Conservation (phyloP, 1,139 yeast genomes). For the Magnusiomyces magnusii region DNA sequence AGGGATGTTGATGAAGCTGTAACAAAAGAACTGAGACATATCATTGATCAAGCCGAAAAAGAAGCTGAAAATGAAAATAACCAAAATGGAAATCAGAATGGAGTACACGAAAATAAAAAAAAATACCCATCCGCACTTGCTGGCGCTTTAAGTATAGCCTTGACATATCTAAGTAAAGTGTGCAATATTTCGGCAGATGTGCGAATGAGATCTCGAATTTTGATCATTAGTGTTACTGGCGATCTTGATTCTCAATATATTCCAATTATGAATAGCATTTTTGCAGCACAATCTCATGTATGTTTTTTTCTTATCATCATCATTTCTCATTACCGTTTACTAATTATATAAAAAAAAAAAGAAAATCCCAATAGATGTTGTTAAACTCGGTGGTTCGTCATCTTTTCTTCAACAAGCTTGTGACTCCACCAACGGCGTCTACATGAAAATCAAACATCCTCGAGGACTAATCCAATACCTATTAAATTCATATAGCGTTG, state of each 20-base stretch:
- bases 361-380: constrained; percentile 81
- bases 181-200: constrained; percentile 22
- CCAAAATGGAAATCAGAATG: constrained; percentile 6
- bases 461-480: constrained; percentile 72
- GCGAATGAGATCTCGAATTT: constrained; percentile 57
- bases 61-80: background rate
- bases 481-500: constrained; percentile 59
- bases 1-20: constrained; percentile 73
- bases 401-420: constrained; percentile 93
- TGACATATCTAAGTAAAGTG: constrained; percentile 70
- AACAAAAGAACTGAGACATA: constrained; percentile 48
- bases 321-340: background rate
- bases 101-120: constrained; percentile 21
- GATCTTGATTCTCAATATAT: constrained; percentile 79
- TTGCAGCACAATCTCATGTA: constrained; percentile 85
- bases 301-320: constrained; percentile 3
- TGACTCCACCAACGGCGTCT: constrained; percentile 91
- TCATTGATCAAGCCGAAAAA: constrained; percentile 34
- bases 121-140: constrained; percentile 44
- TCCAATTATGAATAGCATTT: constrained; percentile 91
- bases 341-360: constrained; percentile 1
- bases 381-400: constrained; percentile 69
- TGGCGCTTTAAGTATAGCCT: constrained; percentile 72
- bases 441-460: constrained; percentile 64
- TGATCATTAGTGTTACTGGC: constrained; percentile 68